Evolutionary conservation across 352 stramenopile genomes (phyloP), one percentile per base, ranked within the genome.

Genomic region (Phytophthora capsici): DNA sequence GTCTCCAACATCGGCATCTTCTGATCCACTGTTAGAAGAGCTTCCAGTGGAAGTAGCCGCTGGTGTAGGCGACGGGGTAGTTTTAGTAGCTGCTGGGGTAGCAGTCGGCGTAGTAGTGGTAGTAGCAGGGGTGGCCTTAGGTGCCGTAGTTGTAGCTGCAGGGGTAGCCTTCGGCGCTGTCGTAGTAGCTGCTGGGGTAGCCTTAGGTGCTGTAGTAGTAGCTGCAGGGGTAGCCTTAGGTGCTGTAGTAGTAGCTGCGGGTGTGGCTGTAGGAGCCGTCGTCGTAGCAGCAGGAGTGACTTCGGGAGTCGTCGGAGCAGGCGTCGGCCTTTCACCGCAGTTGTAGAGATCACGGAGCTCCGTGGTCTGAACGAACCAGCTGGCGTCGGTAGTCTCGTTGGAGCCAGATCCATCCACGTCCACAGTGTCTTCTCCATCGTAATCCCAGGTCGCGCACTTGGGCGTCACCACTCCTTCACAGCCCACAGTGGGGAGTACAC

Each of bases 281-380:
- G 67, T 75, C 2, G 66, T 56, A 3, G 62, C 47, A 3, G 70
- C 59, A 3, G 70, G 56, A 3, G 62, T 71, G n/a, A 62, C 60
- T 12, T 64, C 2, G 1, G 66, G 59, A 9, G 67, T 64, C 12
- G 73, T 77, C 0, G 63, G 61, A 5, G 69, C 68, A 2, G 73
- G 73, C 26, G 69, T 78, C 3, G 73, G 69, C 22, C 6, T 48
- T 2, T 73, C 66, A 2, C 60, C 68, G 16, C 72, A 80, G n/a
- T 69, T 59, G 56, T 70, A 75, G 8, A 80, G 62, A 19, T 67
- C 59, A 1, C 68, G 66, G 32, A 80, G 46, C 32, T 57, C 36
- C 1, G 68, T 71, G 2, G 62, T 76, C 57, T 80, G 72, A 7
- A 73, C 47, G 54, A 77, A 80, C 68, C 69, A 80, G 40, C 68